These are phyloP conservation scores for Lagerstroemia speciosa DNA, from an alignment of 345 rosid genomes.

Conservation along the genomic window DNA sequence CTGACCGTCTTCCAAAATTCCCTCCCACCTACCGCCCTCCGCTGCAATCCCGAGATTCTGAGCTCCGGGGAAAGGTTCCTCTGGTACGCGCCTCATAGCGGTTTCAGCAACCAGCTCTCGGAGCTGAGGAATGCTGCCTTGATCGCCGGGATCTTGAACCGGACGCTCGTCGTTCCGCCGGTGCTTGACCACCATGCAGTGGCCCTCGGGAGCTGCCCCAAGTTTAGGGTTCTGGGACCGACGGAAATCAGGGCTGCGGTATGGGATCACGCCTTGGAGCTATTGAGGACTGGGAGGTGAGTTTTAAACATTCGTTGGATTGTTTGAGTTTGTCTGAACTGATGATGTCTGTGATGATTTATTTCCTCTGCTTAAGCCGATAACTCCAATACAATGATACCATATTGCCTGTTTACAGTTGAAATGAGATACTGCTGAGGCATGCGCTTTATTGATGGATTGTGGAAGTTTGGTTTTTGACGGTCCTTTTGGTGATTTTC, in stretches of 20 bases:
- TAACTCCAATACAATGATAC: not conserved
- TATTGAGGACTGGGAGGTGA: slow-evolving; percentile 55
- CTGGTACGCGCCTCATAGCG: slow-evolving; percentile 85
- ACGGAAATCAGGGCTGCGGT: slow-evolving; percentile 48
- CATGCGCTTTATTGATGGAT: no score
- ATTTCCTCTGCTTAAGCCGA: not conserved
- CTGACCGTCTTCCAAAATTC: slow-evolving; percentile 28
- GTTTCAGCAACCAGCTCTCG: slow-evolving; percentile 89
- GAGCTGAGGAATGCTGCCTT: slow-evolving; percentile 76
- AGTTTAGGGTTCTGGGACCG: slow-evolving; percentile 65
- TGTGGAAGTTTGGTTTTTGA: no score
- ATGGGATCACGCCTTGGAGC: slow-evolving; percentile 65
- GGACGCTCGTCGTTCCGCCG: slow-evolving; percentile 82
- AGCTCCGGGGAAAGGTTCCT: slow-evolving; percentile 39
- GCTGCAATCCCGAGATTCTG: slow-evolving; percentile 22
- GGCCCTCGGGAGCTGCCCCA: slow-evolving; percentile 93
- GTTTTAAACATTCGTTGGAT: not conserved
- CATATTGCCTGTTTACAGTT: not conserved
- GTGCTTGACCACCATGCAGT: slow-evolving; percentile 88
- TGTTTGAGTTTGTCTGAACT: not conserved
- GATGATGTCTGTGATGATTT: not conserved
- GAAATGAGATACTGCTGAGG: not conserved
- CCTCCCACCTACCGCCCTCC: slow-evolving; percentile 28
- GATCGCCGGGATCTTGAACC: slow-evolving; percentile 65
- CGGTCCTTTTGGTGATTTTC: no score